phyloP scores from a whole-genome alignment of 345 rosid species.

The Arabidopsis suecica region DNA sequence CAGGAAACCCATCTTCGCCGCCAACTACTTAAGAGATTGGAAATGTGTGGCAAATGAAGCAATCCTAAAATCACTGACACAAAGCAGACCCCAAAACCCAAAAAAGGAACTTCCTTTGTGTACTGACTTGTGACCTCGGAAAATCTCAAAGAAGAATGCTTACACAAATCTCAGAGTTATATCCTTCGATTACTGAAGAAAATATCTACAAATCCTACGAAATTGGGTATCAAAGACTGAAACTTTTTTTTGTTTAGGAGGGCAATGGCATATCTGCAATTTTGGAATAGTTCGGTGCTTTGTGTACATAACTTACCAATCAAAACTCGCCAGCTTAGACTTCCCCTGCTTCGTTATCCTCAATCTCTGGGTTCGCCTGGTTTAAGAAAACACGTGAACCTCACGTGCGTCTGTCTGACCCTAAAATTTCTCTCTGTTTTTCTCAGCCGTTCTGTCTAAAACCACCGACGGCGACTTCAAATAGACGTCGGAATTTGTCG shows the following conservation, averaged over 20 bases:
- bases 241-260: neutral
- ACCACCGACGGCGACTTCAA: conserved; percentile 37
- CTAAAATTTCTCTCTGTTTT: neutral
- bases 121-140: neutral
- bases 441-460: neutral
- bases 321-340: conserved; percentile 1
- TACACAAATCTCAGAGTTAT: neutral
- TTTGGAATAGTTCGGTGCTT: conserved; percentile 23
- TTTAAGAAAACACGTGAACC: conserved; percentile 24
- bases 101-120: conserved; percentile 26
- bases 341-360: conserved; percentile 32
- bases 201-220: neutral
- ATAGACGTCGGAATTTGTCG: conserved; percentile 16
- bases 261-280: conserved; percentile 28
- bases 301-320: conserved; percentile 26
- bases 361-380: conserved; percentile 6
- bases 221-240: conserved; percentile 5
- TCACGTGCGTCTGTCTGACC: conserved; percentile 35
- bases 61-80: conserved; percentile 29
- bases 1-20: conserved; percentile 51
- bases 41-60: conserved; percentile 43
- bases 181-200: neutral
- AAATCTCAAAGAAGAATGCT: conserved; percentile 9
- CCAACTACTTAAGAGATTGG: conserved; percentile 31
- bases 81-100: neutral